Percentiles rank a stretch among this genome's conserved stretches.
phyloP scores from a whole-genome alignment of 2,329 filamentous ascomycete genomes.

The Fusarium sublunatum region DNA sequence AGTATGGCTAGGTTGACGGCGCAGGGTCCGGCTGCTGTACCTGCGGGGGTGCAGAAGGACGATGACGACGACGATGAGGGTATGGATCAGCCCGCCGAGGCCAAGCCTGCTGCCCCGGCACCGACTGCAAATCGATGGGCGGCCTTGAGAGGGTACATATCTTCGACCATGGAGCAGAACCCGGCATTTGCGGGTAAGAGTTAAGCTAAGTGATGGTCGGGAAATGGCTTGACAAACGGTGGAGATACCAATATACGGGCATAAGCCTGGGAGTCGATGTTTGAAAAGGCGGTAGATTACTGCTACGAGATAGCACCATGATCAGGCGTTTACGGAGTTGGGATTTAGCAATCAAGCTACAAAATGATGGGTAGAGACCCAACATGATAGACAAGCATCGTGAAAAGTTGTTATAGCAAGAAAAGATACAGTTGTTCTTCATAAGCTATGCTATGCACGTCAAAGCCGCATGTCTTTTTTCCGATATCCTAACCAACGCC shows the following conservation, averaged over 20 bases:
- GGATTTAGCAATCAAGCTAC: slow-evolving; percentile 2
- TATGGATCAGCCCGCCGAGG: slow-evolving; percentile 20
- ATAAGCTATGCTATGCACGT: slow-evolving; percentile 21
- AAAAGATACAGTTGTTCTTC: slow-evolving; percentile 20
- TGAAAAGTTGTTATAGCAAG: background rate
- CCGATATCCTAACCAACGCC: slow-evolving; percentile 39
- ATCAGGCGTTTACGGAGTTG: slow-evolving; percentile 40
- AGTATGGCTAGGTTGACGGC: slow-evolving; percentile 81
- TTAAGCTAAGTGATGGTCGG: slow-evolving; percentile 9
- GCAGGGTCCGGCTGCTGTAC: slow-evolving; percentile 30
- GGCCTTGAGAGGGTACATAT: slow-evolving; percentile 84
- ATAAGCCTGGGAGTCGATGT: background rate
- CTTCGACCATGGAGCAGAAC: slow-evolving; percentile 89
- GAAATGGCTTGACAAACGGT: too few species aligned
- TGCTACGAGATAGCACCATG: background rate
- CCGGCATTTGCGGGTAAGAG: slow-evolving; percentile 69
- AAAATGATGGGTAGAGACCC: background rate
- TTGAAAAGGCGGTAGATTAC: background rate
- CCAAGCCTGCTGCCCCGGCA: slow-evolving; percentile 37
- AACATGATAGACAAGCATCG: background rate
- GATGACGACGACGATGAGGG: slow-evolving; percentile 32
- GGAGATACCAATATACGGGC: slow-evolving; percentile 14
- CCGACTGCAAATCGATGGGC: slow-evolving; percentile 76
- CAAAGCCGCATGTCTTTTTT: slow-evolving; percentile 22
- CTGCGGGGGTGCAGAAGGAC: slow-evolving; percentile 18